Evolutionary conservation across 768 basidiomycete species (phyloP), one percentile per base, ranked within the genome.

Genomic region (Lactifluus rugatus): DNA sequence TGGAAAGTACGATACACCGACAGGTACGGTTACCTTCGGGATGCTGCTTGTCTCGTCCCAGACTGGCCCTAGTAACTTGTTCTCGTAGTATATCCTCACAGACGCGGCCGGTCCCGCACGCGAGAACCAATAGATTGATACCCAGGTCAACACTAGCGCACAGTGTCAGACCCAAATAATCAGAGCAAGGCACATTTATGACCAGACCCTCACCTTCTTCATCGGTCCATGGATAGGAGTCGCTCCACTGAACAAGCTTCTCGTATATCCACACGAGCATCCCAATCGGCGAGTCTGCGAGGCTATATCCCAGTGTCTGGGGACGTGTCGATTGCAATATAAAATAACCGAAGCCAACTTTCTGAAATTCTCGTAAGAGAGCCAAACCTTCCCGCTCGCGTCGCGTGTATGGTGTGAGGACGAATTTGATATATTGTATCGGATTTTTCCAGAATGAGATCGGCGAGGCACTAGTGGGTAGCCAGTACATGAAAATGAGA

Each of bases 81-180:
- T 31, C 28, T 85, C 84, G 63, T 78, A 83, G 66, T 84, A 85
- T 19, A 83, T 82, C 13, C 82, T 72, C 8, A 78, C 21, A 0
- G 83, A 78, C 0, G 83, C 80, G 2, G 81, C 74, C 6, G 84
- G 82, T 0, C 82, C 82, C 0, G 77, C 73, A 10, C 77, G 75
- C 7, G 81, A 83, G 68, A 84, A 82, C 72, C 74, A 78, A 64
- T 78, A 82, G 11, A 81, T 71, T 2, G 80, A 82, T 21, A 81
- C 66, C 81, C 82, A 85, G 0, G 79, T 81, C 31, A 85, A 62
- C 1, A 83, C 82, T 82, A 55, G 19, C 14, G 17, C 4, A 4
- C 28, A 23, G 41, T n/a, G 25, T 45, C 25, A 57, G n/a, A n/a
- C n/a, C n/a, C n/a, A n/a, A n/a, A n/a, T n/a, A n/a, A n/a, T n/a